Conservation (phyloP, 2,329 filamentous ascomycete species). For the Aspergillus pseudoterreus region DNA sequence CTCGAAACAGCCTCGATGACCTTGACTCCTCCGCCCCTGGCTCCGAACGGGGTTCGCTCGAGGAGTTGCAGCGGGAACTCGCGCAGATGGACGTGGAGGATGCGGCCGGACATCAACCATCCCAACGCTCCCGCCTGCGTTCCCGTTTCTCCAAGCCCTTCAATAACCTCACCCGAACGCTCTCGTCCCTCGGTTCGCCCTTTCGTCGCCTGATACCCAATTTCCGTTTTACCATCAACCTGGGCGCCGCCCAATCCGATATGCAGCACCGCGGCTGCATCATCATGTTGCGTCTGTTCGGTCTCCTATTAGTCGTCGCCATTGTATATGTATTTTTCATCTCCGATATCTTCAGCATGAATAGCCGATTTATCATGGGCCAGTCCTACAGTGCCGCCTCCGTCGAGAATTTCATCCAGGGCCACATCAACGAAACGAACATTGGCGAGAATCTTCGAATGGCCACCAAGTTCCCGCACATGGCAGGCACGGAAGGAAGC, state of each 20-base stretch:
- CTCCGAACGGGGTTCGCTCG: constrained; percentile 53
- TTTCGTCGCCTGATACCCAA: constrained; percentile 45
- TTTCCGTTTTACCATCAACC: constrained; percentile 38
- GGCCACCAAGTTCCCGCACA: constrained; percentile 79
- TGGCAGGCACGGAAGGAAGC: constrained; percentile 93
- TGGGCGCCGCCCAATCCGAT: constrained; percentile 29
- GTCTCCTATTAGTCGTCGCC: constrained; percentile 68
- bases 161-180: constrained; percentile 52
- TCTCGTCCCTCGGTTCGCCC: constrained; percentile 55
- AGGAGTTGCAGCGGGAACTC: constrained; percentile 73
- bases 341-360: constrained; percentile 72
- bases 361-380: constrained; percentile 60
- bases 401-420: constrained; percentile 71
- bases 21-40: constrained; percentile 53
- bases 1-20: constrained; percentile 59
- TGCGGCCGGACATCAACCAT: constrained; percentile 37
- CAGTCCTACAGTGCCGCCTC: constrained; percentile 81
- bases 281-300: constrained; percentile 69
- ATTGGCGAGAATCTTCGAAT: constrained; percentile 72
- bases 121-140: constrained; percentile 39
- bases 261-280: constrained; percentile 56
- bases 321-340: constrained; percentile 83
- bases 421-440: constrained; percentile 64
- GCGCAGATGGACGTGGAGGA: constrained; percentile 87
- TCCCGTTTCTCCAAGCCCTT: constrained; percentile 55